Evolutionary conservation across 2,329 filamentous ascomycete genomes (phyloP).

Genomic region (Penicillium aurantiogriseum): DNA sequence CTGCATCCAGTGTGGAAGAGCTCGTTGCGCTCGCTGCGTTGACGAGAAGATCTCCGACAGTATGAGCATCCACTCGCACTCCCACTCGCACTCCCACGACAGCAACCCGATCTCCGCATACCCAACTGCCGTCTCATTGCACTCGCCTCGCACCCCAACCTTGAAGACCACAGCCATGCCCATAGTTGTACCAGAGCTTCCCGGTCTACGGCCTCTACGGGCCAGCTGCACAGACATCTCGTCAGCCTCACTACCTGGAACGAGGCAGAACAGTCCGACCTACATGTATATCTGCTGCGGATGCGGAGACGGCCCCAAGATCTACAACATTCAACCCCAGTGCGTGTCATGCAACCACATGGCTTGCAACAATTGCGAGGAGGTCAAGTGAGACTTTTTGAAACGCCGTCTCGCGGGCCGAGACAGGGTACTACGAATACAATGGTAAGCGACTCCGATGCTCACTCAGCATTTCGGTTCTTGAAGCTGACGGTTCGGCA

Average conservation of each 20-base stretch:
- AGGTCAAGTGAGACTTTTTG: slow-evolving; percentile 29
- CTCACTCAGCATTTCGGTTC: slow-evolving; percentile 9
- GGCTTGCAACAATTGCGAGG: slow-evolving; percentile 30
- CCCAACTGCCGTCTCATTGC: slow-evolving; percentile 13
- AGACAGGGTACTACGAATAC: slow-evolving; percentile 4
- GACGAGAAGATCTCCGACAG: slow-evolving; percentile 11
- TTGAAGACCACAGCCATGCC: slow-evolving; percentile 10
- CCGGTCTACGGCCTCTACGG: slow-evolving; percentile 16
- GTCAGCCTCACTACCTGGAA: background rate
- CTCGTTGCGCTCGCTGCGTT: slow-evolving; percentile 24
- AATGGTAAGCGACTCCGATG: slow-evolving; percentile 14
- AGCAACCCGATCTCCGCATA: slow-evolving; percentile 19
- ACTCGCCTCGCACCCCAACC: background rate
- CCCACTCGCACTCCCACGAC: slow-evolving; percentile 10
- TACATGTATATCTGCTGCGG: slow-evolving; percentile 41
- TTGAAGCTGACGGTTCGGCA: slow-evolving; percentile 7
- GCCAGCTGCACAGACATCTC: background rate
- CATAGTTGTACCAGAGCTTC: slow-evolving; percentile 14
- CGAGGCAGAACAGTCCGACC: slow-evolving; percentile 13
- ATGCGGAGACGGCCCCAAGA: slow-evolving; percentile 41
- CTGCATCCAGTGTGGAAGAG: slow-evolving; percentile 28
- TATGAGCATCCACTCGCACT: slow-evolving; percentile 2
- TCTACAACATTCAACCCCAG: slow-evolving; percentile 33
- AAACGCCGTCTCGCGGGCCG: slow-evolving; percentile 1
- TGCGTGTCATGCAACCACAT: slow-evolving; percentile 37